phyloP scores from a whole-genome alignment of 2,329 filamentous ascomycete species.

The Colletotrichum sp. region DNA sequence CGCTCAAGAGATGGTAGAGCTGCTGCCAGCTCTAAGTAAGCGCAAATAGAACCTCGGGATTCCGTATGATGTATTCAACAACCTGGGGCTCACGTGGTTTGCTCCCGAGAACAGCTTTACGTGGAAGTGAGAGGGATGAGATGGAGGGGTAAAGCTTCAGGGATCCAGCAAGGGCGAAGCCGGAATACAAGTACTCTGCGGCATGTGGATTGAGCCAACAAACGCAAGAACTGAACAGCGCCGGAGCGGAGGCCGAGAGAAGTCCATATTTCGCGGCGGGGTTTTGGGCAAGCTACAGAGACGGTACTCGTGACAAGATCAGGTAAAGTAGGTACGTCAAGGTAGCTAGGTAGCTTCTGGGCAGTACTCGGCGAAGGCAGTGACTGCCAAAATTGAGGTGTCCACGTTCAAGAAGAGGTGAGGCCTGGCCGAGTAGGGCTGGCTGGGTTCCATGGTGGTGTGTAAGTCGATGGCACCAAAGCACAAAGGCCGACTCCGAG shows the following conservation, averaged over 20 bases:
- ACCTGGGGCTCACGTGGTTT: not conserved
- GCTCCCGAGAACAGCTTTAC: not conserved
- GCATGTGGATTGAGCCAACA: not conserved
- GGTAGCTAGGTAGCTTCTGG: not conserved
- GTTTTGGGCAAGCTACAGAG: not conserved
- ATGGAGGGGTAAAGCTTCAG: not conserved
- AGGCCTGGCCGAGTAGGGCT: not conserved
- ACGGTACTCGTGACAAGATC: not conserved
- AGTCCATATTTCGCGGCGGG: not conserved
- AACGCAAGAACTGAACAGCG: not conserved
- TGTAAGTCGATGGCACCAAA: not conserved
- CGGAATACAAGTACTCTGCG: not conserved
- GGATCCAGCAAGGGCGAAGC: not conserved
- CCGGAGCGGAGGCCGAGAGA: constrained; percentile 6
- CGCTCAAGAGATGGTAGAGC: not conserved
- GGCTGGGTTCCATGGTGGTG: not conserved
- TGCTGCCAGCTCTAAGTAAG: not conserved
- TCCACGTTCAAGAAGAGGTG: not conserved
- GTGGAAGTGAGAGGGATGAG: not conserved
- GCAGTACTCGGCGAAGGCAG: not conserved
- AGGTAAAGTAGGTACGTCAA: not conserved
- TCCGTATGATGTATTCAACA: not conserved
- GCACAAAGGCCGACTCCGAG: not conserved
- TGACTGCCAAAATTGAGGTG: not conserved
- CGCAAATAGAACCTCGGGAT: not conserved